Conservation (phyloP, 352 stramenopile species). For the Blastocystis sp. region DNA sequence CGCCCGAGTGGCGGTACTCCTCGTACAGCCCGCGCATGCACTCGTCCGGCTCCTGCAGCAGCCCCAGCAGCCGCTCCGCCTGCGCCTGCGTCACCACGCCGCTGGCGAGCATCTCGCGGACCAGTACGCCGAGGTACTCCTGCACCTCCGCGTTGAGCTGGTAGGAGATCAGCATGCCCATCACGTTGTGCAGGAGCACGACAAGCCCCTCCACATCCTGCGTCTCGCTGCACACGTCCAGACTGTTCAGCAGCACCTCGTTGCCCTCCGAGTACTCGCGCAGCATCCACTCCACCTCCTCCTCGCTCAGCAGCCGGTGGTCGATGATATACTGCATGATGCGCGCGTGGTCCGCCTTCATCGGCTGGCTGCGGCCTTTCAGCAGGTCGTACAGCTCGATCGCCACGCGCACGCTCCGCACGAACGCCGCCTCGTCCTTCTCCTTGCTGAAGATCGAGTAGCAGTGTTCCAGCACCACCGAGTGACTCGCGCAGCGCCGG, state of each 20-base stretch:
- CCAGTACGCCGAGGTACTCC: constrained; percentile 10
- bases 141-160: background rate
- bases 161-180: constrained; percentile 11
- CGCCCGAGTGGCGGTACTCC: constrained; percentile 30
- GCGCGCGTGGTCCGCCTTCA: background rate
- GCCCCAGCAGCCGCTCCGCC: background rate
- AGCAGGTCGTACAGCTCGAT: background rate
- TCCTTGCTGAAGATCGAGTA: background rate
- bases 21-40: constrained; percentile 11
- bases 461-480: background rate
- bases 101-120: constrained; percentile 9
- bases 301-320: background rate
- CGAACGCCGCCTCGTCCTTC: background rate
- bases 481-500: constrained; percentile 11
- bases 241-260: constrained; percentile 27
- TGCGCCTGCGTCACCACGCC: background rate
- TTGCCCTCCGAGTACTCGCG: constrained; percentile 19
- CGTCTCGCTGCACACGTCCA: constrained; percentile 28
- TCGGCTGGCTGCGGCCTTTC: background rate
- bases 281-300: constrained; percentile 39
- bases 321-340: background rate
- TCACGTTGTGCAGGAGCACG: constrained; percentile 7
- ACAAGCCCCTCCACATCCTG: constrained; percentile 9
- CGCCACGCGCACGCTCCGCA: background rate
- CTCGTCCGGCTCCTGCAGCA: constrained; percentile 16